Evolutionary conservation across 202 grass and related monocot genomes (phyloP).

Genomic region (Dendrocalamus latiflorus): DNA sequence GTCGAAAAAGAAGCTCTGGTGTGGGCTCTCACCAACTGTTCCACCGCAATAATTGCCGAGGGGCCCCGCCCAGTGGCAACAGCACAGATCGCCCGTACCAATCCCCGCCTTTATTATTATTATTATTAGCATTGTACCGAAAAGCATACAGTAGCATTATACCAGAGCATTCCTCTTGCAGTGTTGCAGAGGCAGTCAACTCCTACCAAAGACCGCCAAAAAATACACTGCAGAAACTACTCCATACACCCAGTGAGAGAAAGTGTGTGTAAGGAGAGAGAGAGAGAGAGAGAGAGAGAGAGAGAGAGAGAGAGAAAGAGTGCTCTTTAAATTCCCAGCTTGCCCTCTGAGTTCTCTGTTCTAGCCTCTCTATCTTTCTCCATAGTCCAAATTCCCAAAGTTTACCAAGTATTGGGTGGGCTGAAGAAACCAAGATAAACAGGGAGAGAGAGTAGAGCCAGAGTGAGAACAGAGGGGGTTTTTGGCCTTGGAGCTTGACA

Average conservation of each 20-base stretch:
- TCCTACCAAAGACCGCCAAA: slow-evolving; percentile 30
- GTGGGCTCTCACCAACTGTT: slow-evolving; percentile 42
- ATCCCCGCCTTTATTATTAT: slow-evolving; percentile 34
- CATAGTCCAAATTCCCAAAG: slow-evolving; percentile 9
- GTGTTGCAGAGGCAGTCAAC: slow-evolving; percentile 45
- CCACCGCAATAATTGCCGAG: slow-evolving; percentile 60
- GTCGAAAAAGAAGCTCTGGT: slow-evolving; percentile 27
- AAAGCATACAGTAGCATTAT: slow-evolving; percentile 49
- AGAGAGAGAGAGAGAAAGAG: too few species aligned
- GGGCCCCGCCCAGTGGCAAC: slow-evolving; percentile 32
- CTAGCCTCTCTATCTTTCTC: not conserved
- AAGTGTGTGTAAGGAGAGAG: not conserved
- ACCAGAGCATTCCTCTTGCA: slow-evolving; percentile 56
- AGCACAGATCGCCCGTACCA: slow-evolving; percentile 58
- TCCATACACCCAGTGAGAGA: not conserved
- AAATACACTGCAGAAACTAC: not conserved
- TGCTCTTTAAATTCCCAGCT: slow-evolving; percentile 16
- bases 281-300: too few species aligned
- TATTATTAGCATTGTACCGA: slow-evolving; percentile 57
- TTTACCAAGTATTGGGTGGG: slow-evolving; percentile 3
- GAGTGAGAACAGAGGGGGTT: not conserved
- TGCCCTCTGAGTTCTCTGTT: not conserved
- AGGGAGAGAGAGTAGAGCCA: not conserved
- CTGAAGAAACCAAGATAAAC: slow-evolving; percentile 23
- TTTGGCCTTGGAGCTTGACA: not conserved